Percentiles rank a stretch among this genome's conserved stretches.
phyloP scores from a whole-genome alignment of 1,284 basidiomycete species.

The Fomitiporia mediterranea region DNA sequence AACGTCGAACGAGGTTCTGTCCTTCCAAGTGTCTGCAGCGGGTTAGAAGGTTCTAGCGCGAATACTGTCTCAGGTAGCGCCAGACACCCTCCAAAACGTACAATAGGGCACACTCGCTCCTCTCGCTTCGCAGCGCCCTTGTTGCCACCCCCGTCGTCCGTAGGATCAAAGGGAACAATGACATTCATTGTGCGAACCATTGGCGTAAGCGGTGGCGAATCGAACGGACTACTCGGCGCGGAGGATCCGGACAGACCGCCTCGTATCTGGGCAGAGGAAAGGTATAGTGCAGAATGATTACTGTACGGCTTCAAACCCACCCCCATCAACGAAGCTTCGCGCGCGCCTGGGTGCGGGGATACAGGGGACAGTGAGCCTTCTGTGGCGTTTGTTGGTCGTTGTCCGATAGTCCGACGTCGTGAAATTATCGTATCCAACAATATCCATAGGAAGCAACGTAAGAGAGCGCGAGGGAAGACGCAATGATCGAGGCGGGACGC shows the following conservation, averaged over 20 bases:
- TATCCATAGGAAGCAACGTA: background rate
- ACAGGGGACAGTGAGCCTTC: background rate
- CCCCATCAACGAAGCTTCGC: background rate
- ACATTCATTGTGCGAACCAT: slow-evolving; percentile 2
- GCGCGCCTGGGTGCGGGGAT: background rate
- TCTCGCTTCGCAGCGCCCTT: background rate
- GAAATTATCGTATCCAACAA: background rate
- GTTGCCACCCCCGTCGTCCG: background rate
- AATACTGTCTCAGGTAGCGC: slow-evolving; percentile 15
- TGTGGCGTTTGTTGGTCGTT: background rate
- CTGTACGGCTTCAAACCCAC: background rate
- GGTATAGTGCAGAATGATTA: background rate
- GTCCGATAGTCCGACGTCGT: background rate
- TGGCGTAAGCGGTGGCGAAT: slow-evolving; percentile 15
- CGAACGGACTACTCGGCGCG: background rate
- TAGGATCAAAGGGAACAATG: slow-evolving; percentile 15
- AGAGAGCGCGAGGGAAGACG: background rate
- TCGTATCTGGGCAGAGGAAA: background rate
- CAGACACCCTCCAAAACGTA: slow-evolving; percentile 16
- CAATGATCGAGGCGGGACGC: background rate
- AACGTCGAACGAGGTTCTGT: slow-evolving; percentile 7
- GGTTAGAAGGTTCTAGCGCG: background rate
- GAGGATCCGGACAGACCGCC: background rate
- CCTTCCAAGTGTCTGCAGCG: background rate
- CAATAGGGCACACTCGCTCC: background rate